A percentile compares a stretch with the other conserved stretches of the same genome.
phyloP scores from a whole-genome alignment of 176 grass and related monocot species.

The Canna indica region DNA sequence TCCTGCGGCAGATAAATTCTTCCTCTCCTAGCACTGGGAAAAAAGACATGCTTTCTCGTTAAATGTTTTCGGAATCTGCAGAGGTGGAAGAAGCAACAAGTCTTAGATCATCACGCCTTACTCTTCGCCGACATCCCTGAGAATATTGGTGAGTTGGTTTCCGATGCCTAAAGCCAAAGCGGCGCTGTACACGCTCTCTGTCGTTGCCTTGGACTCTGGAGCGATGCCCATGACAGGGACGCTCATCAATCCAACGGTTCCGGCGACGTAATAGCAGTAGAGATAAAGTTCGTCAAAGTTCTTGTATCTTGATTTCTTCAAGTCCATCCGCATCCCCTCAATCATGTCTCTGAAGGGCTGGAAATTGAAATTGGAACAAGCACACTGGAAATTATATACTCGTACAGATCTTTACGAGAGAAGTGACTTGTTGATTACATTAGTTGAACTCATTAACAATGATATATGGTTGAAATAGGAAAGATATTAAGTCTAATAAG shows the following conservation, averaged over 20 bases:
- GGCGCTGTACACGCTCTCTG: constrained; percentile 52
- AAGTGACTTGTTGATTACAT: no score
- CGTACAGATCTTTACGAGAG: no score
- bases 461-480: no score
- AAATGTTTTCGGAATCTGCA: neutral
- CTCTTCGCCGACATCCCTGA: constrained; percentile 88
- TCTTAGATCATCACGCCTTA: constrained; percentile 10
- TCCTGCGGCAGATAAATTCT: constrained; percentile 78
- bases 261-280: constrained; percentile 93
- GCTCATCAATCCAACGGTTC: constrained; percentile 79
- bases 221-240: constrained; percentile 85
- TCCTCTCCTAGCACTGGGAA: constrained; percentile 55
- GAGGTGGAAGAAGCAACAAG: no score
- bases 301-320: constrained; percentile 51
- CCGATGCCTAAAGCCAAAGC: constrained; percentile 72
- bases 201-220: constrained; percentile 37
- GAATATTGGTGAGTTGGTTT: constrained; percentile 96
- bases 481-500: no score
- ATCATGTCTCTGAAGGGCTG: constrained; percentile 98
- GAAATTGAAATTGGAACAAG: constrained; percentile 7
- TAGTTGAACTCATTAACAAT: no score
- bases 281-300: constrained; percentile 92
- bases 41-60: neutral
- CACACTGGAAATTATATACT: neutral
- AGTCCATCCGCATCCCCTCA: constrained; percentile 85